Base-by-base conservation (phyloP, 1,284 basidiomycete genomes). In the Erythrobasidium hasegawianum region DNA sequence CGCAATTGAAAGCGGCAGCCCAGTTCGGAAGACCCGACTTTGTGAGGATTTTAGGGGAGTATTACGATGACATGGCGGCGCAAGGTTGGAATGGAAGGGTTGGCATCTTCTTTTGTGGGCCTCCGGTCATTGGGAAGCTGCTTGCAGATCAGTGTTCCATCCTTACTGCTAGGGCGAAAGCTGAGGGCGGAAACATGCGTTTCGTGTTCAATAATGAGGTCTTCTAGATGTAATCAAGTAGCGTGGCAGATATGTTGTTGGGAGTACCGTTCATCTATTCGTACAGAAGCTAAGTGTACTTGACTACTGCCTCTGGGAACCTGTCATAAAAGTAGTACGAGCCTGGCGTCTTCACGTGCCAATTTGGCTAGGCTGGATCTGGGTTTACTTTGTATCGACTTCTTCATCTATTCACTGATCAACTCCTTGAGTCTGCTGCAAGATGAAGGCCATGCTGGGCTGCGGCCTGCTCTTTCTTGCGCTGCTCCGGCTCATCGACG, bases 201-300 rank as follows among this genome's bases (percentile, higher is more conserved):
- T 65, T 65, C 27, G 49, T 65, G 20, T 57, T 65, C 18, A 49
- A 57, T 18, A 65, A 57, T 27, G 62, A 65, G 38, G 62, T 65
- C 14, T 65, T 65, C 49, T 33, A 33, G 33, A 33, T 33, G 4
- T 33, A 11, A 33, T 11, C 33, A 5, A 11, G 11, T 11, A 4
- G 33, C 11, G 4, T 5, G 4, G 33, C 33, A 33, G 33, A 5
- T 33, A 33, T 33, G 33, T 33, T 33, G 33, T 33, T 33, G 33
- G 11, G 33, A 33, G 11, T 33, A 4, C 4, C 11, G 11, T 4
- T 33, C n/a, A 33, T 33, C 33, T 4, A 33, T 11, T 11, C 11
- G 33, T 11, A 33, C 33, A 33, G 33, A 33, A 11, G 33, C 5
- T 33, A 33, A 33, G 11, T 4, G 5, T n/a, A n/a, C n/a, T n/a